A percentile compares a stretch with the other conserved stretches of the same genome.
phyloP scores from a whole-genome alignment of 805 yeast species.

The Saccharomyces mikatae region DNA sequence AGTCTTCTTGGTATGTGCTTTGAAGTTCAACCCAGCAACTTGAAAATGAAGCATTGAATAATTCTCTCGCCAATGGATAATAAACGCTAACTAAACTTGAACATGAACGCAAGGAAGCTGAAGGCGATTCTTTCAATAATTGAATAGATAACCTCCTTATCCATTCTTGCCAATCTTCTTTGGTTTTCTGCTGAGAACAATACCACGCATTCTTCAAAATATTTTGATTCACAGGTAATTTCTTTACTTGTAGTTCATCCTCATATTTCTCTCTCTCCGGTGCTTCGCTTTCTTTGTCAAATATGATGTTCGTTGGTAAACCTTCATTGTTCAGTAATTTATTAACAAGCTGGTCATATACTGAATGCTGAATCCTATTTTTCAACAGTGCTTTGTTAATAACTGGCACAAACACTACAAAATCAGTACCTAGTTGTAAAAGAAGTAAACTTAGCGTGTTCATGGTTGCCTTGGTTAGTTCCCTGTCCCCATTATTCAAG shows the following conservation, averaged over 20 bases:
- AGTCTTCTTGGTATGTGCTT: conserved; percentile 81
- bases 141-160: conserved; percentile 78
- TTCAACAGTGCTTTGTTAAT: conserved; percentile 58
- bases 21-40: conserved; percentile 92
- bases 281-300: conserved; percentile 53
- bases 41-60: conserved; percentile 90
- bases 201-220: conserved; percentile 82
- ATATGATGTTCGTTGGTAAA: conserved; percentile 64
- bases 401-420: conserved; percentile 77
- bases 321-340: conserved; percentile 79
- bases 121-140: conserved; percentile 82
- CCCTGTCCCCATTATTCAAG: conserved; percentile 44
- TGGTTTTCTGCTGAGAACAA: conserved; percentile 76
- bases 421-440: conserved; percentile 76
- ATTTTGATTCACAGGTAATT: conserved; percentile 61
- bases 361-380: conserved; percentile 58
- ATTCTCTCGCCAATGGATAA: conserved; percentile 78
- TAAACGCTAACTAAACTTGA: conserved; percentile 81
- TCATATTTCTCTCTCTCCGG: conserved; percentile 33
- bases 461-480: conserved; percentile 56
- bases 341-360: conserved; percentile 73
- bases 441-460: conserved; percentile 72
- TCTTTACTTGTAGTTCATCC: conserved; percentile 61
- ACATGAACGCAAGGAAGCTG: conserved; percentile 90
- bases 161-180: conserved; percentile 99